A percentile compares a stretch with the other conserved stretches of the same genome.
These are phyloP conservation scores for Pseudocercospora cruenta DNA, from an alignment of 2,329 filamentous ascomycete species.

Conservation along the genomic window DNA sequence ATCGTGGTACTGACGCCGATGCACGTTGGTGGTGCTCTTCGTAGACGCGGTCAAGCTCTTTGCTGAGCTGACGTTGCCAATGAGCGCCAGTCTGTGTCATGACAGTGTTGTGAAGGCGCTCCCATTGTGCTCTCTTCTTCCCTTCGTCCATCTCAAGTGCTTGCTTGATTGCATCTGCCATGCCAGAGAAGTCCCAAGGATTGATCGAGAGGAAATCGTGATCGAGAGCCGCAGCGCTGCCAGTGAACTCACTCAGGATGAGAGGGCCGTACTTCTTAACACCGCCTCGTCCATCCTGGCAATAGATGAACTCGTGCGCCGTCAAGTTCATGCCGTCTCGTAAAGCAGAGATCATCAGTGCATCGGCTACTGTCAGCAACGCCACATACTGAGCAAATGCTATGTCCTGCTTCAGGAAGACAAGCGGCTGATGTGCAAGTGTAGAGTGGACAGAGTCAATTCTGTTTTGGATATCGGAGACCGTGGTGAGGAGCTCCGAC, in stretches of 20 bases:
- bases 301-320: conserved; percentile 90
- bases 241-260: conserved; percentile 93
- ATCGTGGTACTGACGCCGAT: conserved; percentile 81
- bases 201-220: conserved; percentile 84
- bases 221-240: conserved; percentile 82
- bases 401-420: conserved; percentile 94
- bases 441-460: conserved; percentile 93
- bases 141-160: conserved; percentile 78
- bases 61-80: conserved; percentile 79
- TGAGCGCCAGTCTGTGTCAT: conserved; percentile 79
- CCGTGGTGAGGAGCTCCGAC: conserved; percentile 80
- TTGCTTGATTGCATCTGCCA: conserved; percentile 77
- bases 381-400: conserved; percentile 92
- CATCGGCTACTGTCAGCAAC: conserved; percentile 84
- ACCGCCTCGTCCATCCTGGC: conserved; percentile 77
- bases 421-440: conserved; percentile 85
- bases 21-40: conserved; percentile 84
- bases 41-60: conserved; percentile 73
- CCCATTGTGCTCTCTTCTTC: conserved; percentile 77
- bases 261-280: conserved; percentile 87
- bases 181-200: conserved; percentile 87
- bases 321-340: conserved; percentile 98
- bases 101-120: conserved; percentile 71
- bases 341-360: conserved; percentile 90
- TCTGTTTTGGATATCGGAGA: conserved; percentile 91